These are phyloP conservation scores for Trichosanthes cucumerina DNA, from an alignment of 306 rosid genomes.

Conservation along the genomic window DNA sequence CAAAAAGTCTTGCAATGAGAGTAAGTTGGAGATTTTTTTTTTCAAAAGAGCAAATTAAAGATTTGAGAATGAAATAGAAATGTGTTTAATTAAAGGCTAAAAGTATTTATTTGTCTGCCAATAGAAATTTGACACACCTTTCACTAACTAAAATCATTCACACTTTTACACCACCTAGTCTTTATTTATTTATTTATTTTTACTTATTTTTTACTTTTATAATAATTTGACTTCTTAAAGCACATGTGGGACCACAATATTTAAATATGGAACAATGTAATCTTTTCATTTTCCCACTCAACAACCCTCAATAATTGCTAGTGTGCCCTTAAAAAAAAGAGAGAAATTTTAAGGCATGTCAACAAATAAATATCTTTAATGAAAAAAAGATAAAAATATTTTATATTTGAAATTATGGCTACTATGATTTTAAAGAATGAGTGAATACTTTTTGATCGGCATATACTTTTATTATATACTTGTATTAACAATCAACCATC, in stretches of 20 bases:
- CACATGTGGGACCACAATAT: not conserved
- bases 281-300: not conserved
- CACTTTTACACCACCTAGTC: not conserved
- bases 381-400: too few species aligned
- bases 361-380: too few species aligned
- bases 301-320: not conserved
- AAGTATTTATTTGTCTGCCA: not conserved
- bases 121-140: not conserved
- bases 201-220: not conserved
- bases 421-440: too few species aligned
- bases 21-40: not conserved
- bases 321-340: not conserved
- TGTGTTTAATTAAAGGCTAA: not conserved
- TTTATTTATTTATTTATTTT: not conserved
- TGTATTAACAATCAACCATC: too few species aligned
- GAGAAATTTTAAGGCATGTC: too few species aligned
- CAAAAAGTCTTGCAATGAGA: not conserved
- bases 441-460: too few species aligned
- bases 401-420: too few species aligned
- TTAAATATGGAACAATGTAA: not conserved
- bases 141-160: not conserved
- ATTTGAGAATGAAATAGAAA: not conserved
- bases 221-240: not conserved
- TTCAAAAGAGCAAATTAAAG: not conserved
- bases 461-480: too few species aligned